These are phyloP conservation scores for Penicillium vulpinum DNA, from an alignment of 2,329 filamentous ascomycete species.

Conservation along the genomic window DNA sequence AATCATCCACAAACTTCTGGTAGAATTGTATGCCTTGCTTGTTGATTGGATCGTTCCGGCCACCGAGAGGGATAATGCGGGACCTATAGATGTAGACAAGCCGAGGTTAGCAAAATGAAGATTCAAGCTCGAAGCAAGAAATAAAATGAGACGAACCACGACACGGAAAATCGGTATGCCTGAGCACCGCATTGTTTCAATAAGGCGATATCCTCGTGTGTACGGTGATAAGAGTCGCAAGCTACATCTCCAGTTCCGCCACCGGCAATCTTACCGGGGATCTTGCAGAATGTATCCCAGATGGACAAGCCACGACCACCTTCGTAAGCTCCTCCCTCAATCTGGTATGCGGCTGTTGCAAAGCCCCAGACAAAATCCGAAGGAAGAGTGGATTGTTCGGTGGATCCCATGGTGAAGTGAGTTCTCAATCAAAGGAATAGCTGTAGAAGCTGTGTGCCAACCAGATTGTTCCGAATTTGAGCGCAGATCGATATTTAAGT, in stretches of 20 bases:
- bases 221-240: constrained; percentile 84
- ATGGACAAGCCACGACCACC: constrained; percentile 81
- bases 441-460: background rate
- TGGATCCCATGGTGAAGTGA: constrained; percentile 29
- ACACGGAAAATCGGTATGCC: constrained; percentile 81
- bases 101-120: background rate
- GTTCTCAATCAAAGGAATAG: background rate
- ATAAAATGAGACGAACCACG: constrained; percentile 52
- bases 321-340: constrained; percentile 72
- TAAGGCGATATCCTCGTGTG: constrained; percentile 72
- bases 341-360: constrained; percentile 81
- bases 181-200: constrained; percentile 72
- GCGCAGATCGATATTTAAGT: constrained; percentile 13
- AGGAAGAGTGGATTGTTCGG: constrained; percentile 50
- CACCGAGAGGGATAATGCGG: constrained; percentile 81
- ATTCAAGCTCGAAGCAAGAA: background rate
- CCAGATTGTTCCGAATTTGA: background rate
- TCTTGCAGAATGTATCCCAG: constrained; percentile 86
- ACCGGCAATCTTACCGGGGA: constrained; percentile 79
- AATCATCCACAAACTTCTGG: constrained; percentile 73
- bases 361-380: constrained; percentile 77
- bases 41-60: constrained; percentile 79
- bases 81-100: constrained; percentile 44
- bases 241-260: constrained; percentile 72
- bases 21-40: constrained; percentile 76